Base-by-base conservation (phyloP, 352 stramenopile species). In the Phytophthora fragariae region DNA sequence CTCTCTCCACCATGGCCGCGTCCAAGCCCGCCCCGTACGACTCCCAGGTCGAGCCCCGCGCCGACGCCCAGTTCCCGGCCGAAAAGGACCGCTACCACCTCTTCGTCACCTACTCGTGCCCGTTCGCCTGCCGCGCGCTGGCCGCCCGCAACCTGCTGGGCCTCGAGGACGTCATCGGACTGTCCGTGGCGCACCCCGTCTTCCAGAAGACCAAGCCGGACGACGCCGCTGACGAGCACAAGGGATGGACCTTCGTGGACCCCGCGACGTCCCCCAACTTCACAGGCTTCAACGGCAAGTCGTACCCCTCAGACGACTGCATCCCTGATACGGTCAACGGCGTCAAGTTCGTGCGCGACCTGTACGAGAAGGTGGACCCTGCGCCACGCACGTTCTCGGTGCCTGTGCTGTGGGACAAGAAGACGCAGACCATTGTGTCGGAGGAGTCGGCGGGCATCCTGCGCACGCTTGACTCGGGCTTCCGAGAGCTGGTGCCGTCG, bases 31-130 rank as follows among this genome's bases (percentile, higher is more conserved):
- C 56, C 8, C 61, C 66, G 15, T 78, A 78, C 56, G 50, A 73
- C 31, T 78, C 55, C 47, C 37, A 74, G 14, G 70, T 76, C 46
- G 55, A 76, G 21, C 47, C 52, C 2, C 41, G 27, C 1, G 57
- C 72, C 6, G 54, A 74, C 54, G 68, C 68, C 55, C 11, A 62
- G 3, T 71, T 75, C 55, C 61, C 55, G 1, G 71, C 79, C 12
- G 81, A 88, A 53, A 86, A 79, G 41, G 82, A 65, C 14, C 82
- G 84, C 27, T 92, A 99, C 77, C 95, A 99, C 79, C 77, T 99
- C 24, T 98, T 98, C 80, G 82, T 99, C 2, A 86, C 91, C 10
- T 89, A 93, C 60, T 93, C 94, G 35, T 99, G 97, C 77, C 97
- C 97, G 24, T 91, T 84, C 29, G 82, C 81, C 1, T 82, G 78